Evolutionary conservation across 2,329 filamentous ascomycete species (phyloP).

Genomic region (Emergomyces orientalis): DNA sequence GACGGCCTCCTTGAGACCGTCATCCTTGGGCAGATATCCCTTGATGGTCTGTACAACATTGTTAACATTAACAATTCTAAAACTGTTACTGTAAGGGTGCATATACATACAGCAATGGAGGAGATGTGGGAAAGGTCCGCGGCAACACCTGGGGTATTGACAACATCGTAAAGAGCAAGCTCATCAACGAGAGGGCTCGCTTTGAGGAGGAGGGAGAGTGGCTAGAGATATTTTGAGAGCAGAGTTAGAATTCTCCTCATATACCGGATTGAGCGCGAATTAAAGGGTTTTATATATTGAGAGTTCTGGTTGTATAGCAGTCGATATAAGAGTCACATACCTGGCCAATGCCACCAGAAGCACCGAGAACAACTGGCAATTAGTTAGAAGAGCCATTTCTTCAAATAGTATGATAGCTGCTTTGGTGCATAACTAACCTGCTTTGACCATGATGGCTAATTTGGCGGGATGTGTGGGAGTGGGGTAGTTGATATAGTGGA

Average conservation of each 20-base stretch:
- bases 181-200: constrained; percentile 77
- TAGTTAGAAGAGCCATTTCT: constrained; percentile 16
- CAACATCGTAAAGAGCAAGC: constrained; percentile 97
- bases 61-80: background rate
- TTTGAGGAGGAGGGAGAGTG: constrained; percentile 93
- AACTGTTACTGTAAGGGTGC: background rate
- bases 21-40: constrained; percentile 77
- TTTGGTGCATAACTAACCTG: constrained; percentile 21
- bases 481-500: constrained; percentile 9
- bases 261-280: background rate
- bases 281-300: background rate
- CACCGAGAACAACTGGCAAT: constrained; percentile 68
- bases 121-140: constrained; percentile 97
- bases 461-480: constrained; percentile 11
- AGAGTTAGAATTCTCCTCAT: constrained; percentile 3
- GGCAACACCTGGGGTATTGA: constrained; percentile 94
- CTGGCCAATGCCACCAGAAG: constrained; percentile 97
- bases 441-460: constrained; percentile 41
- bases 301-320: background rate
- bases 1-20: constrained; percentile 77
- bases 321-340: constrained; percentile 40
- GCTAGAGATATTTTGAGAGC: constrained; percentile 44
- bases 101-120: constrained; percentile 63
- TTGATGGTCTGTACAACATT: constrained; percentile 58
- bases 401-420: background rate